Evolutionary conservation across 139 green algal genomes (phyloP).

Genomic region (Trebouxia sp.): DNA sequence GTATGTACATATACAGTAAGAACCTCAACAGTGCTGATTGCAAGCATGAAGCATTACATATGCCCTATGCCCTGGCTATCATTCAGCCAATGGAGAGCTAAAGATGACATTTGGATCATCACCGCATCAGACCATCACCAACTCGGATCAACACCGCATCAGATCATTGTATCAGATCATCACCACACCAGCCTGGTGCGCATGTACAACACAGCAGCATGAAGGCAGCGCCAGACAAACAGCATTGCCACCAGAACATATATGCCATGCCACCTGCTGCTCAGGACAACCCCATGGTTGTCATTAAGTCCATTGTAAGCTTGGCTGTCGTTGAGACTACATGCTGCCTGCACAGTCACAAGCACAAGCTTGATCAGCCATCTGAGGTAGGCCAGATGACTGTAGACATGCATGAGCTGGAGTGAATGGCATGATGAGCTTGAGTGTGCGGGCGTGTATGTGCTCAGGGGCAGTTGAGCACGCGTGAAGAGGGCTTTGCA

Average conservation of each 20-base stretch:
- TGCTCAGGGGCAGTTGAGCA: no score
- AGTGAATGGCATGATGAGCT: background rate
- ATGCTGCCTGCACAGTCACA: background rate
- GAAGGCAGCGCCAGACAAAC: background rate
- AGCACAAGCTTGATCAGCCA: background rate
- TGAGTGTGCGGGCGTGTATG: no score
- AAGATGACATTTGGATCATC: no score
- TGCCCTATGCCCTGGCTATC: no score
- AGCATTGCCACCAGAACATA: slow-evolving; percentile 19
- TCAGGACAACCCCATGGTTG: slow-evolving; percentile 17
- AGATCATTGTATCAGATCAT: no score
- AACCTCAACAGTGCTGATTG: no score
- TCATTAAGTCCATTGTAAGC: background rate
- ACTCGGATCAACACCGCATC: no score
- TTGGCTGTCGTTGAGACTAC: slow-evolving; percentile 1
- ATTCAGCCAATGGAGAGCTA: no score
- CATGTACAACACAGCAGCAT: background rate
- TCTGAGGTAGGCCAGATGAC: background rate
- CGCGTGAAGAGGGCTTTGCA: no score
- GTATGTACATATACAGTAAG: no score
- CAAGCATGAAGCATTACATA: no score
- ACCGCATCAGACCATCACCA: no score
- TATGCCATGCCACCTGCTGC: slow-evolving; percentile 13
- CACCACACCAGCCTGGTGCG: background rate
- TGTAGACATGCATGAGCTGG: background rate